A percentile compares a stretch with the other conserved stretches of the same genome.
These are phyloP conservation scores for Grosmannia penicillata DNA, from an alignment of 2,329 filamentous ascomycete species.

Conservation along the genomic window DNA sequence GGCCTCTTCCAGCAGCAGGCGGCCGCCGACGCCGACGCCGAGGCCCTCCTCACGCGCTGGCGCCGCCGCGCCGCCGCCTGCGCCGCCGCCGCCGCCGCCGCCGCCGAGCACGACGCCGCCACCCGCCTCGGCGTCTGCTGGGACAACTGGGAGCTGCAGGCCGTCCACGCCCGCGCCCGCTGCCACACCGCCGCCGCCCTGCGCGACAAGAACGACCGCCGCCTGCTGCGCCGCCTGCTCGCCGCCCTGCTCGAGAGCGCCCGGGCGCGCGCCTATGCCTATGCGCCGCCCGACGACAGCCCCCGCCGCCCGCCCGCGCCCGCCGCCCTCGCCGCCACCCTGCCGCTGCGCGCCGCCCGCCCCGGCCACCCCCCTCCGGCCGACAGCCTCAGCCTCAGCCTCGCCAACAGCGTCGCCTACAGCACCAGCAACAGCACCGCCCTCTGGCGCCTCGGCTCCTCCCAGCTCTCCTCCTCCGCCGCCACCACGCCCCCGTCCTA, in stretches of 20 bases:
- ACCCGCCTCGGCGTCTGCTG: slow-evolving; percentile 3
- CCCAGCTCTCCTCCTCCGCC: neutral
- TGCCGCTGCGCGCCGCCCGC: too few species aligned
- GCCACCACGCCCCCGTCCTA: neutral
- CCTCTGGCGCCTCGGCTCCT: neutral
- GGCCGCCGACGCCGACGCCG: slow-evolving; percentile 10
- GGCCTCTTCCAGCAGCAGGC: slow-evolving; percentile 7
- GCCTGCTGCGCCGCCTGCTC: slow-evolving; percentile 8
- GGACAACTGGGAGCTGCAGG: slow-evolving; percentile 13
- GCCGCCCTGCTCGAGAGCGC: too few species aligned
- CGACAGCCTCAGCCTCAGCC: too few species aligned
- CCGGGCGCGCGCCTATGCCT: too few species aligned
- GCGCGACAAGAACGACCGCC: slow-evolving; percentile 11
- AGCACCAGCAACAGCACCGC: neutral
- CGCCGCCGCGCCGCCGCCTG: slow-evolving; percentile 1
- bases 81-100: slow-evolving; percentile 3
- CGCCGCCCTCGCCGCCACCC: too few species aligned
- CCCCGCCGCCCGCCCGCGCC: too few species aligned
- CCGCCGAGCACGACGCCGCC: slow-evolving; percentile 8
- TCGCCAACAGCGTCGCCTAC: too few species aligned
- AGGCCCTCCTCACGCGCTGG: slow-evolving; percentile 10
- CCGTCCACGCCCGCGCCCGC: slow-evolving; percentile 10
- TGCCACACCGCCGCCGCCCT: slow-evolving; percentile 10
- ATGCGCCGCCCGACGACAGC: too few species aligned
- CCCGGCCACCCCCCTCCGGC: too few species aligned